Evolutionary conservation across 176 grass and related monocot species (phyloP).

Genomic region (Triticum urartu): DNA sequence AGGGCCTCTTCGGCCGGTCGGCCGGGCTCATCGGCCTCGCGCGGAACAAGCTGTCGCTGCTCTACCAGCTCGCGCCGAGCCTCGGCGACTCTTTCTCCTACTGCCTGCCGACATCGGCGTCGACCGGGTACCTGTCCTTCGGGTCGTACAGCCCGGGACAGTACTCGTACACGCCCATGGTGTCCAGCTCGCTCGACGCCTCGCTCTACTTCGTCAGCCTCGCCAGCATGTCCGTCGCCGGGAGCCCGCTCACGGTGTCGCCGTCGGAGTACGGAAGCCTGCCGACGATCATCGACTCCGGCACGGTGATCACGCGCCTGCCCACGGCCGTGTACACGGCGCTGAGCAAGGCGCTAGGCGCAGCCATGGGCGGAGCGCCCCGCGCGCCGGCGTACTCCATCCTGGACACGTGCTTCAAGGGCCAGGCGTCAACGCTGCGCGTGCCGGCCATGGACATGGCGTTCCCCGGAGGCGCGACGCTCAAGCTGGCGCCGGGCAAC

Average conservation of each 20-base stretch:
- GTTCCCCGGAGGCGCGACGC: constrained; percentile 52
- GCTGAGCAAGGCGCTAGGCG: constrained; percentile 56
- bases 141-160: constrained; percentile 13
- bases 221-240: constrained; percentile 38
- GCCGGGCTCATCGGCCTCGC: constrained; percentile 70
- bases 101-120: constrained; percentile 53
- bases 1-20: constrained; percentile 58
- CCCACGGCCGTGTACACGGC: constrained; percentile 62
- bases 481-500: constrained; percentile 44
- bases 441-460: constrained; percentile 48
- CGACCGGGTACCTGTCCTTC: constrained; percentile 55
- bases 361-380: constrained; percentile 26
- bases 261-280: constrained; percentile 46
- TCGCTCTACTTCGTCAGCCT: constrained; percentile 55
- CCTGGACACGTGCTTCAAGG: constrained; percentile 80
- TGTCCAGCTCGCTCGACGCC: constrained; percentile 35
- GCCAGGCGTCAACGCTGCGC: constrained; percentile 29
- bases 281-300: constrained; percentile 84
- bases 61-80: constrained; percentile 54
- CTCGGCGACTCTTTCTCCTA: constrained; percentile 65
- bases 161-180: constrained; percentile 59
- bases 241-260: constrained; percentile 29
- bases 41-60: constrained; percentile 55
- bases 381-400: constrained; percentile 48
- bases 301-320: constrained; percentile 78